Conservation (phyloP, 1,139 yeast species). For the Candida neerlandica region DNA sequence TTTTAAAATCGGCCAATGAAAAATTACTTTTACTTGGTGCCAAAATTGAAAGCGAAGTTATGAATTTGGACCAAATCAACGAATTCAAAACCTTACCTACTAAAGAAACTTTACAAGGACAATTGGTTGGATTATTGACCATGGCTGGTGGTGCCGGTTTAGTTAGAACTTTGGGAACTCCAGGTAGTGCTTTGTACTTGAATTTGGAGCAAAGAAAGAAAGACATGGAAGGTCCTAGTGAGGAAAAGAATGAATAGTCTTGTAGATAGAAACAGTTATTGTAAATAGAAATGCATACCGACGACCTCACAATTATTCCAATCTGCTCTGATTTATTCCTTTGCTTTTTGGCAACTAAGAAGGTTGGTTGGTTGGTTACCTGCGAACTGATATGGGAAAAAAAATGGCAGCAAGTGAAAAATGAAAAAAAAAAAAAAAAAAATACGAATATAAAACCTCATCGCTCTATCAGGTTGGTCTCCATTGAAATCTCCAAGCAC, state of each 20-base stretch:
- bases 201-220: constrained; percentile 66
- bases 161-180: constrained; percentile 75
- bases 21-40: constrained; percentile 85
- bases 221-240: constrained; percentile 30
- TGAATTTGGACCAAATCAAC: constrained; percentile 56
- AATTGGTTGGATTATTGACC: constrained; percentile 83
- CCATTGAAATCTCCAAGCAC: background rate
- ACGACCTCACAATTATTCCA: background rate
- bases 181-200: constrained; percentile 67
- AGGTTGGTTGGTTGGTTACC: too few relatives aligned
- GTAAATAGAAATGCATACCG: constrained; percentile 1
- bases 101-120: constrained; percentile 71
- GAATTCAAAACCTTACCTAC: constrained; percentile 74
- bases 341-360: background rate
- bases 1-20: constrained; percentile 67
- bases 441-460: background rate
- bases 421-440: constrained; percentile 1
- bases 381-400: too few relatives aligned
- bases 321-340: background rate
- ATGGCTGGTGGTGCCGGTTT: constrained; percentile 87
- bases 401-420: background rate
- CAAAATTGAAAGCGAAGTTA: constrained; percentile 59
- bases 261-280: constrained; percentile 10
- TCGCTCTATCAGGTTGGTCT: background rate
- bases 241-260: constrained; percentile 10